These are phyloP conservation scores for Teunomyces stri DNA, from an alignment of 805 yeast genomes.

Conservation along the genomic window DNA sequence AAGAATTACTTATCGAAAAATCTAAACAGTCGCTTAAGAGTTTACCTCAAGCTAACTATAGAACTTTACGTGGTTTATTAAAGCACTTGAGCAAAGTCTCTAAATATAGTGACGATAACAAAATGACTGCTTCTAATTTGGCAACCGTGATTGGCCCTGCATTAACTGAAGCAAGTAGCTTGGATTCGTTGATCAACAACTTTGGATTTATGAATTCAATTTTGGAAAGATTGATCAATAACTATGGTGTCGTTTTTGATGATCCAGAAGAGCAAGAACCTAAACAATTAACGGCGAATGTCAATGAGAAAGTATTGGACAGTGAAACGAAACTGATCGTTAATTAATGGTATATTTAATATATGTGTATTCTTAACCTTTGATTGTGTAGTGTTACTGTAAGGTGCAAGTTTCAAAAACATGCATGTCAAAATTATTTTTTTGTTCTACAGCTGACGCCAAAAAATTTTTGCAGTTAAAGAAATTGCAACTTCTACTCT, in stretches of 20 bases:
- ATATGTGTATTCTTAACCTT: neutral
- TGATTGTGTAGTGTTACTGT: no score
- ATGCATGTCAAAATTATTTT: neutral
- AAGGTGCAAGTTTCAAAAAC: neutral
- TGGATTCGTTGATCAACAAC: constrained; percentile 44
- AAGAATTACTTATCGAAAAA: constrained; percentile 10
- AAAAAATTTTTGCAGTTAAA: neutral
- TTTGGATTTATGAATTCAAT: constrained; percentile 56
- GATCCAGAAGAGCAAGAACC: constrained; percentile 5
- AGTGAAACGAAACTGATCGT: neutral
- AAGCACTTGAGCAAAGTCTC: constrained; percentile 70
- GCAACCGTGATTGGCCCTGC: constrained; percentile 84
- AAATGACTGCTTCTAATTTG: constrained; percentile 85
- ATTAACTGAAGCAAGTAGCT: constrained; percentile 52
- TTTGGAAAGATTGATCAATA: constrained; percentile 48
- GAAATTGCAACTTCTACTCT: neutral
- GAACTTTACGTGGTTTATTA: constrained; percentile 63
- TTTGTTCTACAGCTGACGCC: neutral
- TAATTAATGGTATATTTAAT: neutral
- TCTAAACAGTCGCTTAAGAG: constrained; percentile 31
- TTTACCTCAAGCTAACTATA: constrained; percentile 67
- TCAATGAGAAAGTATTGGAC: neutral
- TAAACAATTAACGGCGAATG: neutral
- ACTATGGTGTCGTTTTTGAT: constrained; percentile 41
- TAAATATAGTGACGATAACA: constrained; percentile 63